Conservation (phyloP, 768 basidiomycete species). For the Pleurotus ostreatus region DNA sequence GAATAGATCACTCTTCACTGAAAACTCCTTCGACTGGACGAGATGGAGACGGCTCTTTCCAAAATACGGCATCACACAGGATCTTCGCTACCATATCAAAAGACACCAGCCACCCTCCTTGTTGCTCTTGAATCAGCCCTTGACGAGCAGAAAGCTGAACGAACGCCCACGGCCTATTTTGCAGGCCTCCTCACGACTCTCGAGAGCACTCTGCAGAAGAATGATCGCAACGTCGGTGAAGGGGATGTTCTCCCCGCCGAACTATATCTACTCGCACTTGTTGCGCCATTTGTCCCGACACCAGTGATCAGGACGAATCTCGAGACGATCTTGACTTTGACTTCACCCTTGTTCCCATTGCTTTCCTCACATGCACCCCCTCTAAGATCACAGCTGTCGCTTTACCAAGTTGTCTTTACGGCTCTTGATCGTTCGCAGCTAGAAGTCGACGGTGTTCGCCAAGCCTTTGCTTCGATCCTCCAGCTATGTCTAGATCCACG, state of each 20-base stretch:
- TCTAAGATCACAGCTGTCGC: conserved; percentile 78
- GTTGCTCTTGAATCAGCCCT: conserved; percentile 80
- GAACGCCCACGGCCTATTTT: conserved; percentile 88
- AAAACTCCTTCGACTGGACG: neutral
- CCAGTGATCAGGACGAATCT: conserved; percentile 80
- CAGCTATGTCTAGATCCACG: conserved; percentile 82
- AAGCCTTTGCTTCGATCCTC: conserved; percentile 81
- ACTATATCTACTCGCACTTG: conserved; percentile 77
- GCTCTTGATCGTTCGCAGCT: conserved; percentile 72
- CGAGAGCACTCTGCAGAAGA: conserved; percentile 69
- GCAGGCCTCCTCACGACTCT: conserved; percentile 86
- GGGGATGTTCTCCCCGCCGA: conserved; percentile 80
- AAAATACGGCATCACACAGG: conserved; percentile 87
- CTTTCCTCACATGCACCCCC: conserved; percentile 67
- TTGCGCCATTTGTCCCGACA: conserved; percentile 73
- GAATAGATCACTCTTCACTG: too few relatives aligned
- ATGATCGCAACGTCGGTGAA: conserved; percentile 46
- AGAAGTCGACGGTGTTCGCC: conserved; percentile 63
- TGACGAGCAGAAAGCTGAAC: conserved; percentile 61
- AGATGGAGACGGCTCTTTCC: conserved; percentile 64
- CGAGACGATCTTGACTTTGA: conserved; percentile 63
- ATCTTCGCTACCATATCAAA: conserved; percentile 83
- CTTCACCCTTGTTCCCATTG: conserved; percentile 74
- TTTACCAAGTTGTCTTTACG: conserved; percentile 67
- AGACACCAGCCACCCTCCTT: conserved; percentile 82